These are phyloP conservation scores for Dendrobium nobile DNA, from an alignment of 106 monocot species.

Conservation along the genomic window DNA sequence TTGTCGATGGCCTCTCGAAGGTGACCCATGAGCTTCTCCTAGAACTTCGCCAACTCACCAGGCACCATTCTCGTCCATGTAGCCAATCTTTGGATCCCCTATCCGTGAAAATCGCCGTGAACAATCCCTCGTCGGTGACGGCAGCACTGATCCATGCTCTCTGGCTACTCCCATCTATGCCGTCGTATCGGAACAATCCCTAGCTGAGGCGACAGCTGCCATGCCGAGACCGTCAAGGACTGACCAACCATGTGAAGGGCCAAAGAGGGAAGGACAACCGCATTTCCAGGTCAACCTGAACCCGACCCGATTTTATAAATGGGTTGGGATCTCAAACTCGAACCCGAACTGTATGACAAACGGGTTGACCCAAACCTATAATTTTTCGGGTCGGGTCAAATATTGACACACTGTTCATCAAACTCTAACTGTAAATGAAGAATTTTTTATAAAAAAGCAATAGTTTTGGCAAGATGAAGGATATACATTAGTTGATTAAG, in stretches of 20 bases:
- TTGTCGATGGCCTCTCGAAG: constrained; percentile 23
- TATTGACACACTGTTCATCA: too few species aligned
- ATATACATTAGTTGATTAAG: too few species aligned
- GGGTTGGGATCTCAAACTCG: too few species aligned
- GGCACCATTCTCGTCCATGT: background rate
- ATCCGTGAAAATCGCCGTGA: background rate
- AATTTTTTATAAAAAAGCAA: too few species aligned
- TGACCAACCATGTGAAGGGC: background rate
- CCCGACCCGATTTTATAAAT: too few species aligned
- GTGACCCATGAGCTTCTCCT: constrained; percentile 23
- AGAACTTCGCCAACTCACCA: background rate
- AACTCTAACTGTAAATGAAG: too few species aligned
- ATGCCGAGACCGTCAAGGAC: background rate
- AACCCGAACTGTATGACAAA: too few species aligned
- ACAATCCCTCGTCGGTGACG: background rate
- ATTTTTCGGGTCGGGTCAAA: too few species aligned
- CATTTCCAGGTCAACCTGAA: too few species aligned
- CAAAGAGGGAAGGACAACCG: too few species aligned
- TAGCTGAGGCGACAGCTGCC: background rate
- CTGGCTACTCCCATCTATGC: background rate
- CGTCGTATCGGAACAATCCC: background rate
- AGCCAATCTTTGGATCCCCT: background rate
- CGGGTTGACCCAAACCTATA: too few species aligned
- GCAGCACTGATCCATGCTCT: background rate
- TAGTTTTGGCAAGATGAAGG: too few species aligned